phyloP scores from a whole-genome alignment of 1,139 yeast genomes.

The Scheffersomyces titani region DNA sequence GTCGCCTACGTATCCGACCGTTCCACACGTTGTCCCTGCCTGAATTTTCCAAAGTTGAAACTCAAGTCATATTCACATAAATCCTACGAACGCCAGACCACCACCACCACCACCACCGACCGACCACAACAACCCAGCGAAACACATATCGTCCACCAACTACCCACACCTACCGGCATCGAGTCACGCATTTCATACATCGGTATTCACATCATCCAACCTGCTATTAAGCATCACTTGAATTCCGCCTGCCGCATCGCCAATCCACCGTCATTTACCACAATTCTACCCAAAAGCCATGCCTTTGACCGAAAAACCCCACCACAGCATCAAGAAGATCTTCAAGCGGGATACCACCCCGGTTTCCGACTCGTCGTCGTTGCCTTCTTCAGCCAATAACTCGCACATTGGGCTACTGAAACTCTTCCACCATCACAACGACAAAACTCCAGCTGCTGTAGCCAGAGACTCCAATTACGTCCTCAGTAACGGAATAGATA shows the following conservation, averaged over 20 bases:
- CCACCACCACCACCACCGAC: not conserved
- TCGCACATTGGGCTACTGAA: slow-evolving; percentile 30
- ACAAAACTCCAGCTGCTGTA: slow-evolving; percentile 1
- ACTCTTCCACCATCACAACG: slow-evolving; percentile 15
- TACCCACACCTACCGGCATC: not conserved
- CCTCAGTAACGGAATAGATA: slow-evolving; percentile 1
- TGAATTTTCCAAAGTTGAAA: not conserved
- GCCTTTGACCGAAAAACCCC: slow-evolving; percentile 12
- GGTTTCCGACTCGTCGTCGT: slow-evolving; percentile 7
- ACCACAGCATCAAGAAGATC: slow-evolving; percentile 18
- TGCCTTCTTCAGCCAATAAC: slow-evolving; percentile 5
- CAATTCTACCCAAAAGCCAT: slow-evolving; percentile 1
- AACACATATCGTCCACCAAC: not conserved
- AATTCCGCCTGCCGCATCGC: too few relatives aligned
- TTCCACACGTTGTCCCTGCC: not conserved
- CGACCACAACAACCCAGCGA: too few relatives aligned
- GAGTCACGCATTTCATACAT: not conserved
- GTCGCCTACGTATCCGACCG: not conserved
- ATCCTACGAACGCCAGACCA: not conserved
- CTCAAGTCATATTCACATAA: not conserved
- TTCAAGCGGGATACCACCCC: slow-evolving; percentile 18
- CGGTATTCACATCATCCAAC: too few relatives aligned
- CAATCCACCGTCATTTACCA: not conserved
- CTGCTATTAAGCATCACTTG: too few relatives aligned
- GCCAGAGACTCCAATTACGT: not conserved